A percentile compares a stretch with the other conserved stretches of the same genome.
Conservation (phyloP, 106 monocot genomes). For the Dendrobium nobile region DNA sequence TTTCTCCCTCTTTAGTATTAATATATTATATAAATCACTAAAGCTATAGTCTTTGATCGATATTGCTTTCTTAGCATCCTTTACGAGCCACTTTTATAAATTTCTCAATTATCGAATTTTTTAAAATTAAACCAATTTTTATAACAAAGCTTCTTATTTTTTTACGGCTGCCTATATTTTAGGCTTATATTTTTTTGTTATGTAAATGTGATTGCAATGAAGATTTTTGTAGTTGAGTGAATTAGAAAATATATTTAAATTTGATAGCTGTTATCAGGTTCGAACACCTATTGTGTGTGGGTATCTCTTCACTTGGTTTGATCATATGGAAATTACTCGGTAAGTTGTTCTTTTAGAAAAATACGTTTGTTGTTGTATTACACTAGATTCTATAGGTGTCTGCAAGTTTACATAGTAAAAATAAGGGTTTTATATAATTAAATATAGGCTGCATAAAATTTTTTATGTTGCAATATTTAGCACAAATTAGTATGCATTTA, state of each 20-base stretch:
- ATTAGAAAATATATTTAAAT: not conserved
- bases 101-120: too few species aligned
- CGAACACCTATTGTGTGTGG: slow-evolving; percentile 83
- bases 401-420: not conserved
- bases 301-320: slow-evolving; percentile 90
- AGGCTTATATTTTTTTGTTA: not conserved
- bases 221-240: not conserved
- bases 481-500: not conserved
- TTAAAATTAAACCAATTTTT: too few species aligned
- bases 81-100: too few species aligned
- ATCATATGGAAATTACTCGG: slow-evolving; percentile 99
- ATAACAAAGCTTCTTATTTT: too few species aligned
- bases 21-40: too few species aligned
- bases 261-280: slow-evolving; percentile 39
- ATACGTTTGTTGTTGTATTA: not conserved
- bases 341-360: slow-evolving; percentile 20
- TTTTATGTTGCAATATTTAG: not conserved
- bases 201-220: not conserved
- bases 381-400: not conserved
- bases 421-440: not conserved
- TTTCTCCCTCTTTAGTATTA: too few species aligned
- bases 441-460: not conserved
- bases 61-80: too few species aligned
- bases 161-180: not conserved
- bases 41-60: too few species aligned